phyloP scores from a whole-genome alignment of 2,329 filamentous ascomycete genomes.

The Epichloe hybrida region DNA sequence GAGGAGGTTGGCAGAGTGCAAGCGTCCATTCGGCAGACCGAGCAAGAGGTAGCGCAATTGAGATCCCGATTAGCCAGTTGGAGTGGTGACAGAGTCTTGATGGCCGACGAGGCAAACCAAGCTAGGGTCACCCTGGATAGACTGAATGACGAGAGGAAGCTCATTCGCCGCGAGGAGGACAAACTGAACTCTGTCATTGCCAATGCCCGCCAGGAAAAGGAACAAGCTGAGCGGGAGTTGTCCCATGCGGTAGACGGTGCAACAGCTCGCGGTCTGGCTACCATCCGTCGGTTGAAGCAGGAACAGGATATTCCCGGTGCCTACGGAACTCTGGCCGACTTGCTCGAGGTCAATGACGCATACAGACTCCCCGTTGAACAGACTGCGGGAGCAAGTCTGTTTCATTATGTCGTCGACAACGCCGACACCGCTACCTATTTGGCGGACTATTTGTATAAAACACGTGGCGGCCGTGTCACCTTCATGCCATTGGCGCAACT shows the following conservation, averaged over 20 bases:
- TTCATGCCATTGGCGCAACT: slow-evolving; percentile 88
- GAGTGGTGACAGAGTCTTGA: slow-evolving; percentile 56
- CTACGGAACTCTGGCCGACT: slow-evolving; percentile 83
- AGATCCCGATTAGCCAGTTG: slow-evolving; percentile 66
- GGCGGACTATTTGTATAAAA: slow-evolving; percentile 64
- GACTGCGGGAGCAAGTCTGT: slow-evolving; percentile 81
- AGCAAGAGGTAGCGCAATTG: slow-evolving; percentile 57
- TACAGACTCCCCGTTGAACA: slow-evolving; percentile 88
- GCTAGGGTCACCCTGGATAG: slow-evolving; percentile 69
- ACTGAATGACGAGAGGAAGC: slow-evolving; percentile 74
- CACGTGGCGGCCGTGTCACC: slow-evolving; percentile 75
- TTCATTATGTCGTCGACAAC: slow-evolving; percentile 92
- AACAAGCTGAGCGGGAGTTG: slow-evolving; percentile 63
- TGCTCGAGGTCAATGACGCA: slow-evolving; percentile 73
- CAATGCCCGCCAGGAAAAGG: slow-evolving; percentile 63
- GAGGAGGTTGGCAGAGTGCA: slow-evolving; percentile 70
- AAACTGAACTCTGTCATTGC: slow-evolving; percentile 66
- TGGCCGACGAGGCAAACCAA: slow-evolving; percentile 60
- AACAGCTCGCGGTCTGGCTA: slow-evolving; percentile 75
- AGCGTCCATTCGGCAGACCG: slow-evolving; percentile 54
- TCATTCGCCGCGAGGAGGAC: slow-evolving; percentile 78
- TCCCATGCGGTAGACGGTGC: slow-evolving; percentile 80
- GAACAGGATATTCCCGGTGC: slow-evolving; percentile 72
- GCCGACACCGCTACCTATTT: slow-evolving; percentile 75
- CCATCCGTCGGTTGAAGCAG: slow-evolving; percentile 68